A percentile compares a stretch with the other conserved stretches of the same genome.
phyloP scores from a whole-genome alignment of 345 rosid species.

The Eucalyptus brandiana region DNA sequence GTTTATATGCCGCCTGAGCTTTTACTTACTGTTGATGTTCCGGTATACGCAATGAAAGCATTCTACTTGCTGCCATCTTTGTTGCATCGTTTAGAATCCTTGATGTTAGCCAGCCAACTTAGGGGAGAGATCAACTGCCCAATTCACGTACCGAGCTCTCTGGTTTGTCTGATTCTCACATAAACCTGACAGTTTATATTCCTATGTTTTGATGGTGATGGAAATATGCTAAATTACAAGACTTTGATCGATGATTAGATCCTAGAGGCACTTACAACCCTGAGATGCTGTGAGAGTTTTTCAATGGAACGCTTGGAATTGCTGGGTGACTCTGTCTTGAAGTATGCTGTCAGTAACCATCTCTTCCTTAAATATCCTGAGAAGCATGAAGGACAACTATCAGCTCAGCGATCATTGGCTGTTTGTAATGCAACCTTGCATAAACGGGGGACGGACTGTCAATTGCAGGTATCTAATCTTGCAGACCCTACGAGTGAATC shows the following conservation, averaged over 20 bases:
- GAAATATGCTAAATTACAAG: not conserved
- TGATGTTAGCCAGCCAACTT: slow-evolving; percentile 89
- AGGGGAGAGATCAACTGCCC: slow-evolving; percentile 56
- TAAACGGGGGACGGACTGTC: slow-evolving; percentile 39
- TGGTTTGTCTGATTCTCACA: slow-evolving; percentile 30
- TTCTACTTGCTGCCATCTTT: slow-evolving; percentile 74
- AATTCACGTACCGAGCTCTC: slow-evolving; percentile 36
- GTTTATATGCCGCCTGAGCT: slow-evolving; percentile 88
- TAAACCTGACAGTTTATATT: not conserved
- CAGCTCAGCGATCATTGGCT: slow-evolving; percentile 18
- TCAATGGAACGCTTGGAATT: slow-evolving; percentile 95
- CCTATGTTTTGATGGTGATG: not conserved
- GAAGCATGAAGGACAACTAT: slow-evolving; percentile 64
- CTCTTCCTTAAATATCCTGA: slow-evolving; percentile 56
- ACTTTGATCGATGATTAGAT: slow-evolving; percentile 28
- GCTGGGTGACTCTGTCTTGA: slow-evolving; percentile 92
- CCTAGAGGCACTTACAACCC: slow-evolving; percentile 72
- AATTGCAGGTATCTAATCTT: slow-evolving; percentile 47
- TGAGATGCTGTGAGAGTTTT: slow-evolving; percentile 57
- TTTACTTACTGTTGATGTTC: slow-evolving; percentile 37
- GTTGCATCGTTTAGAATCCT: slow-evolving; percentile 72
- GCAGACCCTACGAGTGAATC: not conserved
- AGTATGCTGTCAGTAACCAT: slow-evolving; percentile 67
- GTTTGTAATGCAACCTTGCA: slow-evolving; percentile 66
- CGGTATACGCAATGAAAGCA: slow-evolving; percentile 31